Base-by-base conservation (phyloP, 805 yeast genomes). In the Candida saitoana region DNA sequence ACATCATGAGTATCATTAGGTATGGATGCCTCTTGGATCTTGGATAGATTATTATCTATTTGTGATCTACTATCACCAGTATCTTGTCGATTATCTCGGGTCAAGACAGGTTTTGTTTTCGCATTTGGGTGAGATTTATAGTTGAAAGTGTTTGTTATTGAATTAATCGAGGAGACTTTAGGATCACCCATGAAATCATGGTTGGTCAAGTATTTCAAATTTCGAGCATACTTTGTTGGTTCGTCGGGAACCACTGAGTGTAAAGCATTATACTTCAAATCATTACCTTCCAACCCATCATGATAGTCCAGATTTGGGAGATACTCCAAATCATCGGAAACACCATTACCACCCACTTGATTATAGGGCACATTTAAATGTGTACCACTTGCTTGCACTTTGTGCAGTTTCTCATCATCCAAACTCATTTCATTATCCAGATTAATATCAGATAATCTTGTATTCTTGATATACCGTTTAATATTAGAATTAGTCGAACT, bases 61-160 rank as follows among this genome's bases (percentile, higher is more conserved):
- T 43, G n/a, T 29, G 9, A 14, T 3, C 34, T 18, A 19, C 9
- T 12, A 29, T 22, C 32, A 15, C 31, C 22, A 15, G 4, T 14
- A 18, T 18, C 30, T 4, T 18, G 16, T 20, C n/a, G 25, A 14
- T 19, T n/a, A 18, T 34, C 24, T 17, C 22, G 27, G 8, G 22
- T 18, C 18, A 18, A 19, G 15, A 20, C 31, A 8, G 38, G 30
- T 47, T 67, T 69, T 1, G 75, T 64, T 41, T 56, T 62, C 17
- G 75, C 75, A 44, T 68, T 69, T 4, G 74, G 74, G 46, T 67
- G 71, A n/a, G 69, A 61, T 47, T 68, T 69, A 43, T 68, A 62
- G 44, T 67, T 64, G 58, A 69, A 69, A 1, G 75, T 69, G 43
- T 69, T 69, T 17, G 75, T 74, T 16, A 66, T 65, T 1, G 73